phyloP scores from a whole-genome alignment of 805 yeast genomes.

The Metschnikowia colocasiae region DNA sequence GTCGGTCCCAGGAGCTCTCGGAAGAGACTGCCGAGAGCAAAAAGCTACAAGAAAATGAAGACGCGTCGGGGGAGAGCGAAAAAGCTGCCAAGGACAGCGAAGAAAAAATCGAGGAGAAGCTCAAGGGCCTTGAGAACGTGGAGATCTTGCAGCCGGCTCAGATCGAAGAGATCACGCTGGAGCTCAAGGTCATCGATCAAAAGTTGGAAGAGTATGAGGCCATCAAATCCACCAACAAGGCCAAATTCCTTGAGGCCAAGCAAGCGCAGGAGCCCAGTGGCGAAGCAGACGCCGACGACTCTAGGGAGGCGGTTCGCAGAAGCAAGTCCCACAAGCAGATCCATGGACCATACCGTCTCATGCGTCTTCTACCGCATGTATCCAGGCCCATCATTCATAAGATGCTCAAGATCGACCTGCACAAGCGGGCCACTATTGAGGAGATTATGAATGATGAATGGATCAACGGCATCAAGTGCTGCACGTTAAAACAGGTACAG shows the following conservation, averaged over 20 bases:
- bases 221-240: slow-evolving; percentile 34
- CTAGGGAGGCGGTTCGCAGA: slow-evolving; percentile 19
- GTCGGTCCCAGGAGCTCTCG: neutral
- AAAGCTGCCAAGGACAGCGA: slow-evolving; percentile 14
- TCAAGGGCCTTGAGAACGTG: slow-evolving; percentile 18
- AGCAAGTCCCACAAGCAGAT: slow-evolving; percentile 49
- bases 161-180: slow-evolving; percentile 28
- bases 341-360: slow-evolving; percentile 78
- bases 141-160: slow-evolving; percentile 34
- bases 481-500: slow-evolving; percentile 43
- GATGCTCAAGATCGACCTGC: slow-evolving; percentile 62
- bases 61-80: neutral
- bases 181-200: slow-evolving; percentile 36
- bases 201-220: slow-evolving; percentile 36
- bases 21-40: slow-evolving; percentile 8
- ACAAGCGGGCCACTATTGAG: slow-evolving; percentile 58
- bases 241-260: slow-evolving; percentile 24
- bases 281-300: slow-evolving; percentile 8
- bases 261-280: slow-evolving; percentile 8
- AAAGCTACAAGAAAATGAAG: neutral
- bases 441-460: slow-evolving; percentile 69
- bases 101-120: slow-evolving; percentile 17
- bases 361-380: slow-evolving; percentile 81
- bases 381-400: slow-evolving; percentile 69
- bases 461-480: slow-evolving; percentile 59